phyloP scores from a whole-genome alignment of 768 basidiomycete species.

The Dioszegia crocea region DNA sequence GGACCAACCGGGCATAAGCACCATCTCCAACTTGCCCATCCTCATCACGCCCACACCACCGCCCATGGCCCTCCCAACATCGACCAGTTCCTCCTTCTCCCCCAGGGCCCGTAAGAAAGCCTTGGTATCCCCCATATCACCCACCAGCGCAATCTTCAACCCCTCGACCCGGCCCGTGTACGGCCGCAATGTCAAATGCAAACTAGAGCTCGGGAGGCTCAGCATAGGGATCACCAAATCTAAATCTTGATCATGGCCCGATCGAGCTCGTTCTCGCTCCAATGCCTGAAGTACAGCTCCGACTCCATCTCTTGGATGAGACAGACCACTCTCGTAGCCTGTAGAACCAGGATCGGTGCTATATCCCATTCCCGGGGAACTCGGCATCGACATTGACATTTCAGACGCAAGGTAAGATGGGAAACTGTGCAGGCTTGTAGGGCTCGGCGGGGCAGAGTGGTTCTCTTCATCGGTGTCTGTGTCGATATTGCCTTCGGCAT shows the following conservation, averaged over 20 bases:
- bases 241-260: background rate
- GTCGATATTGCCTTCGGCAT: background rate
- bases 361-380: constrained; percentile 9
- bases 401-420: constrained; percentile 25
- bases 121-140: constrained; percentile 10
- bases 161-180: constrained; percentile 11
- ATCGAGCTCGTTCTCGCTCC: constrained; percentile 3
- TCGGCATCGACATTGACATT: constrained; percentile 25
- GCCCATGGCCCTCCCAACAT: background rate
- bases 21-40: constrained; percentile 21
- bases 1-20: constrained; percentile 12
- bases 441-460: constrained; percentile 7
- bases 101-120: constrained; percentile 17
- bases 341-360: constrained; percentile 12
- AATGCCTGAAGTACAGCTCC: constrained; percentile 3
- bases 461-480: background rate
- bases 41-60: constrained; percentile 23
- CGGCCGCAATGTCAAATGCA: constrained; percentile 26
- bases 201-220: constrained; percentile 26
- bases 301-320: background rate
- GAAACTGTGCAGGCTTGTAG: constrained; percentile 27
- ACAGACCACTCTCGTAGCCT: background rate
- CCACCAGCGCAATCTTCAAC: constrained; percentile 8
- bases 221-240: constrained; percentile 37
- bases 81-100: constrained; percentile 23